These are phyloP conservation scores for Acacia concinna DNA, from an alignment of 331 rosid genomes.

Conservation along the genomic window DNA sequence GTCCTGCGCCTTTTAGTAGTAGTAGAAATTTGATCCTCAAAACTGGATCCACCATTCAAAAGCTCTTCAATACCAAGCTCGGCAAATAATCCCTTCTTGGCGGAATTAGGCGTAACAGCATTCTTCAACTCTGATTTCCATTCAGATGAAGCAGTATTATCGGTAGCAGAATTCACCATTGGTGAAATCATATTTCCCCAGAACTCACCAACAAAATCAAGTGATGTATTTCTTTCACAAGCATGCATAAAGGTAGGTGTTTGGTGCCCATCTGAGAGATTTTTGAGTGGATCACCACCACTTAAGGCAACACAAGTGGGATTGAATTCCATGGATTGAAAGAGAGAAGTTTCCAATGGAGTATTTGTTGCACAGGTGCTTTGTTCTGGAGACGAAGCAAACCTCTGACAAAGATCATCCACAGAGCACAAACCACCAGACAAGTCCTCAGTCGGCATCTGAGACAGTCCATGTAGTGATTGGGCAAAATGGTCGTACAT, in stretches of 20 bases:
- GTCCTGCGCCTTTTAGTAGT: constrained; percentile 39
- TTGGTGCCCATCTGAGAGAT: constrained; percentile 32
- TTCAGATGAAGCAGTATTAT: constrained; percentile 33
- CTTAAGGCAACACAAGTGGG: constrained; percentile 21
- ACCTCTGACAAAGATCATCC: constrained; percentile 73
- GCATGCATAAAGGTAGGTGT: constrained; percentile 31
- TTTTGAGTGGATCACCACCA: constrained; percentile 15
- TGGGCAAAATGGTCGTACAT: background rate
- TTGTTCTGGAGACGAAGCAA: constrained; percentile 46
- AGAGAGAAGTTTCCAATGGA: constrained; percentile 37
- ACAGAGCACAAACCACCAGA: constrained; percentile 42
- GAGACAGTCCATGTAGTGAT: background rate
- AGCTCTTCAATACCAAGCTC: constrained; percentile 69
- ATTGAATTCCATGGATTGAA: constrained; percentile 44
- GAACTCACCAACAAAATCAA: background rate
- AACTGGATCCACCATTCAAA: constrained; percentile 47
- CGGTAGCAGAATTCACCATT: constrained; percentile 28
- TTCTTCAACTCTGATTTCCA: constrained; percentile 47
- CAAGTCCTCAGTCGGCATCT: constrained; percentile 42
- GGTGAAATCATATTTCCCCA: constrained; percentile 17
- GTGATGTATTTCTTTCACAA: background rate
- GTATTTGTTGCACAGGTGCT: constrained; percentile 5
- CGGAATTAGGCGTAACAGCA: background rate
- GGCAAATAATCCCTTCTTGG: constrained; percentile 61
- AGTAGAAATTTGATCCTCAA: constrained; percentile 45